Percentiles rank a stretch among this genome's conserved stretches.
Evolutionary conservation across 306 rosid species (phyloP).

Genomic region (Ochetophila trinervis): DNA sequence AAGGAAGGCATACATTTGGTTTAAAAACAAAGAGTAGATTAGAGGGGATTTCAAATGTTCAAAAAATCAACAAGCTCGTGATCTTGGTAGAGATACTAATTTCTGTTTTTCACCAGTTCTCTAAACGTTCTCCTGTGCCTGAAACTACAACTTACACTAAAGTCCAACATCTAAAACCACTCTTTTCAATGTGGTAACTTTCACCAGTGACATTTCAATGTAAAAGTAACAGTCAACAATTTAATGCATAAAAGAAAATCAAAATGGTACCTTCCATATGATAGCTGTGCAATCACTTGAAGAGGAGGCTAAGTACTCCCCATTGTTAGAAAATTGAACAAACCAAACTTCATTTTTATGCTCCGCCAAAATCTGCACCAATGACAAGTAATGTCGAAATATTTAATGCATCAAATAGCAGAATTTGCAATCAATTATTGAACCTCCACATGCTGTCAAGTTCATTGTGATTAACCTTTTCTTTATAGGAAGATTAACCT

Average conservation of each 20-base stretch:
- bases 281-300: slow-evolving; percentile 84
- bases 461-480: background rate
- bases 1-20: no score
- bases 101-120: no score
- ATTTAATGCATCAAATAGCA: background rate
- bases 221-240: slow-evolving; percentile 13
- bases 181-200: background rate
- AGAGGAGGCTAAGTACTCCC: slow-evolving; percentile 81
- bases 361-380: slow-evolving; percentile 75
- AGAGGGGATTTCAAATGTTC: no score
- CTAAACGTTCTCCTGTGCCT: background rate
- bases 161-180: background rate
- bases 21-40: no score
- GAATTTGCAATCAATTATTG: background rate
- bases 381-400: slow-evolving; percentile 18
- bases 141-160: background rate
- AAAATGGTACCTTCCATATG: slow-evolving; percentile 76
- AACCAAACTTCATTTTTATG: slow-evolving; percentile 93
- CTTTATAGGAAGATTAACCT: background rate
- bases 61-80: no score
- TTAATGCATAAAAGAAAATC: background rate
- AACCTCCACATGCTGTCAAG: background rate
- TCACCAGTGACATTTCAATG: slow-evolving; percentile 4
- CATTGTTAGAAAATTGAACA: slow-evolving; percentile 87
- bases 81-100: no score